Conservation (phyloP, 345 rosid genomes). For the Pistacia integerrima region DNA sequence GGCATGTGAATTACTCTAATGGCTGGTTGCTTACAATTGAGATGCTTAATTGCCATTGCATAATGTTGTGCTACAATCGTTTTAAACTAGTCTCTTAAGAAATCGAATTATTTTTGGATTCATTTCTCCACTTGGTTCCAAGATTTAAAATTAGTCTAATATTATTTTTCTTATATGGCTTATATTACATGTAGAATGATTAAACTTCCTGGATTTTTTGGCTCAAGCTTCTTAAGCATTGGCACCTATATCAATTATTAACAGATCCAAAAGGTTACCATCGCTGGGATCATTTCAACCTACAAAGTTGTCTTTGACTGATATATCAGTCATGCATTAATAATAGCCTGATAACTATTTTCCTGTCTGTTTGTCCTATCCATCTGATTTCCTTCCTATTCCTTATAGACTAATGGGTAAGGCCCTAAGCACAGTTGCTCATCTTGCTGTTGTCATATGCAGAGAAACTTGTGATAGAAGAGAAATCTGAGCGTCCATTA, state of each 20-base stretch:
- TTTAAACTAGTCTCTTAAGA: not conserved
- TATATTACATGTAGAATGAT: not conserved
- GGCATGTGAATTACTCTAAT: not conserved
- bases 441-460: constrained; percentile 22
- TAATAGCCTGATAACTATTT: not conserved
- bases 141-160: not conserved
- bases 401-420: not conserved
- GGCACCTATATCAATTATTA: not conserved
- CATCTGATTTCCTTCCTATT: not conserved
- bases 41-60: not conserved
- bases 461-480: constrained; percentile 60
- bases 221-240: not conserved
- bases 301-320: not conserved
- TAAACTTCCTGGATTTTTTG: not conserved
- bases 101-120: not conserved
- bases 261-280: not conserved
- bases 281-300: not conserved
- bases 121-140: not conserved
- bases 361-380: not conserved
- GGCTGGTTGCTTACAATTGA: not conserved
- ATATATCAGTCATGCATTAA: not conserved
- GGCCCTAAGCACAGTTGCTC: not conserved
- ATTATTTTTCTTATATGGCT: not conserved
- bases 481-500: constrained; percentile 36
- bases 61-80: not conserved